Percentiles rank a stretch among this genome's conserved stretches.
Conservation (phyloP, 495 filamentous ascomycete genomes). For the Saxophila tyrrhenica region DNA sequence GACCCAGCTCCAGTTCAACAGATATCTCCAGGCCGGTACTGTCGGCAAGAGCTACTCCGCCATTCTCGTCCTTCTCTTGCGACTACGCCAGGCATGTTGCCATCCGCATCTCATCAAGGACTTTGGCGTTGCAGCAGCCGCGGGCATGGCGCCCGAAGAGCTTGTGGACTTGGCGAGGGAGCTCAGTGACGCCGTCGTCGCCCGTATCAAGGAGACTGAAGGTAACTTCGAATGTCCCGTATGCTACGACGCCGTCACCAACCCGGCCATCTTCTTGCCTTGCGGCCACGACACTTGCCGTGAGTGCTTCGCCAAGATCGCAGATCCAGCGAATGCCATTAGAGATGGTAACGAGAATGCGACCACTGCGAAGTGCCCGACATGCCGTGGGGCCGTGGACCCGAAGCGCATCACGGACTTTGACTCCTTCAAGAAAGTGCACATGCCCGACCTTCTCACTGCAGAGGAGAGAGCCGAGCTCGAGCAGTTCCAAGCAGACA, state of each 20-base stretch:
- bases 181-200: slow-evolving; percentile 50
- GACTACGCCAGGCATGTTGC: slow-evolving; percentile 84
- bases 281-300: slow-evolving; percentile 77
- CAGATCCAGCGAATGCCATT: slow-evolving; percentile 46
- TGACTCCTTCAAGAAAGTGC: slow-evolving; percentile 59
- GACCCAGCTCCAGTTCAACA: slow-evolving; percentile 63
- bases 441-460: slow-evolving; percentile 40
- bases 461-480: slow-evolving; percentile 24
- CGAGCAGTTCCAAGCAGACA: slow-evolving; percentile 19
- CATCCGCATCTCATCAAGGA: slow-evolving; percentile 86
- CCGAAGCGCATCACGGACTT: slow-evolving; percentile 62
- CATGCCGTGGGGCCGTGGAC: slow-evolving; percentile 56
- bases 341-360: slow-evolving; percentile 46
- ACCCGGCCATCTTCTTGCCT: slow-evolving; percentile 69
- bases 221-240: slow-evolving; percentile 55
- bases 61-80: slow-evolving; percentile 73
- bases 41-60: slow-evolving; percentile 72
- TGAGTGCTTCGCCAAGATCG: slow-evolving; percentile 66
- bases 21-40: slow-evolving; percentile 58
- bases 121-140: slow-evolving; percentile 45
- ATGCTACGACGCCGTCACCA: slow-evolving; percentile 65
- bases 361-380: slow-evolving; percentile 52
- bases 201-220: slow-evolving; percentile 51
- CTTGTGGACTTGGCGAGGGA: slow-evolving; percentile 55
- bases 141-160: slow-evolving; percentile 40